Percentiles rank a stretch among this genome's conserved stretches.
These are phyloP conservation scores for Aspergillus carbonarius DNA, from an alignment of 2,329 filamentous ascomycete species.

Conservation along the genomic window DNA sequence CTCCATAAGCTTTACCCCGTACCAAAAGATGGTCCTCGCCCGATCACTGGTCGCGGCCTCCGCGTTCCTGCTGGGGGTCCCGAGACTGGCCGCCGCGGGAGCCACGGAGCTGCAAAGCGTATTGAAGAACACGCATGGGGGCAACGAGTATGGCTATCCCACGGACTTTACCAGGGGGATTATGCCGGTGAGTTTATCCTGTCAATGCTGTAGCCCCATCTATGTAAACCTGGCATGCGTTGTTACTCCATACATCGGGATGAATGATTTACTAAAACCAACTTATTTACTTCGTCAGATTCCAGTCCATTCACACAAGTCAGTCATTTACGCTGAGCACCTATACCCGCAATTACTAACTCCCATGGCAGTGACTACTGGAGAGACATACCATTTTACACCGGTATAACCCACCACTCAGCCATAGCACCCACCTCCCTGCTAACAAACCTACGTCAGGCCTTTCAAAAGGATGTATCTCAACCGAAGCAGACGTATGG, in stretches of 20 bases:
- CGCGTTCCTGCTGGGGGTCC: slow-evolving; percentile 24
- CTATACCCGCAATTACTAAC: slow-evolving; percentile 3
- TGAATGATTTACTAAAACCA: too few relatives aligned
- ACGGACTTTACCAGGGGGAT: slow-evolving; percentile 62
- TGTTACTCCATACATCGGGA: too few relatives aligned
- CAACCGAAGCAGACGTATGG: slow-evolving; percentile 63
- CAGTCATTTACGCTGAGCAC: slow-evolving; percentile 8
- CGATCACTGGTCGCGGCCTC: slow-evolving; percentile 19
- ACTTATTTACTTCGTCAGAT: slow-evolving; percentile 27
- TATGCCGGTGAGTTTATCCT: slow-evolving; percentile 49
- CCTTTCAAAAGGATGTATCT: slow-evolving; percentile 57
- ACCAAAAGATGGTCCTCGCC: slow-evolving; percentile 7
- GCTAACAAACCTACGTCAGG: slow-evolving; percentile 32
- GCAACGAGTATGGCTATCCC: slow-evolving; percentile 57
- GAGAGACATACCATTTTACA: slow-evolving; percentile 48
- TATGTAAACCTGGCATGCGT: too few relatives aligned
- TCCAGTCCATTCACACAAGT: slow-evolving; percentile 45
- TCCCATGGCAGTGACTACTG: slow-evolving; percentile 55
- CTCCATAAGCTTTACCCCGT: background rate
- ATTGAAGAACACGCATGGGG: slow-evolving; percentile 54
- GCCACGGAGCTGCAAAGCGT: slow-evolving; percentile 56
- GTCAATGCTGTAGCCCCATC: too few relatives aligned
- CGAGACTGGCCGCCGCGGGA: slow-evolving; percentile 29
- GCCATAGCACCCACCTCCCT: too few relatives aligned
- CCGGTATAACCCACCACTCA: slow-evolving; percentile 31